Evolutionary conservation across 2,329 filamentous ascomycete species (phyloP), one percentile per base, ranked within the genome.

Genomic region (Periconia sp.): DNA sequence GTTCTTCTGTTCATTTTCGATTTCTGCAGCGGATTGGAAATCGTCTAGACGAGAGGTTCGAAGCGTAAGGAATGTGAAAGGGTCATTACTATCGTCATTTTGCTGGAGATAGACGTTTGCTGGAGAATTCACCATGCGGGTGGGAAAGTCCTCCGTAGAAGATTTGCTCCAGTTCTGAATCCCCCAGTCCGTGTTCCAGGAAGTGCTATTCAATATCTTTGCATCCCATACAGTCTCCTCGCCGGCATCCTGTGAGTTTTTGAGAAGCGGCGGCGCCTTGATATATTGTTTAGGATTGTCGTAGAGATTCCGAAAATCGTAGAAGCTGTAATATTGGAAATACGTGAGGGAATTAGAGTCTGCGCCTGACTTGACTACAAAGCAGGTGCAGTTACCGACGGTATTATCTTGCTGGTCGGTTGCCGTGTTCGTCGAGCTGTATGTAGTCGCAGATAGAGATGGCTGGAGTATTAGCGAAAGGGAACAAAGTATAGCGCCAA

Each of bases 321-420:
- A 79, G 57, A 80, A 74, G 36, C 71, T 72, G 65, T 79, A 74
- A 59, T 78, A 70, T 33, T 75, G 70, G 52, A 80, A 80, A 59
- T 76, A 78, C 5, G 69, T 64, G 13, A 72, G 71, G 1, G 55
- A 56, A 9, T 57, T 41, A 7, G 59, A 57, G 3, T 71, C 53
- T 4, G 68, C 68, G 2, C 72, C 68, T 0, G 75, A 73, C 2
- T 71, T 69, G 19, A 78, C 68, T 7, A 73, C 65, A 46, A 77
- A 79, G 61, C 77, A 78, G 40, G 74, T 70, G 50, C 77, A 78
- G 31, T 72, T 59, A 22, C 53, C 39, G n/a, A n/a, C n/a, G 2
- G 48, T 62, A 45, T 66, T 68, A 45, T 70, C 66, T 31, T 66
- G 62, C 16, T 64, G 64, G n/a, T n/a, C n/a, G 3, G 43, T 56